These are phyloP conservation scores for Mychonastes homosphaera DNA, from an alignment of 139 green algal genomes.

Conservation along the genomic window DNA sequence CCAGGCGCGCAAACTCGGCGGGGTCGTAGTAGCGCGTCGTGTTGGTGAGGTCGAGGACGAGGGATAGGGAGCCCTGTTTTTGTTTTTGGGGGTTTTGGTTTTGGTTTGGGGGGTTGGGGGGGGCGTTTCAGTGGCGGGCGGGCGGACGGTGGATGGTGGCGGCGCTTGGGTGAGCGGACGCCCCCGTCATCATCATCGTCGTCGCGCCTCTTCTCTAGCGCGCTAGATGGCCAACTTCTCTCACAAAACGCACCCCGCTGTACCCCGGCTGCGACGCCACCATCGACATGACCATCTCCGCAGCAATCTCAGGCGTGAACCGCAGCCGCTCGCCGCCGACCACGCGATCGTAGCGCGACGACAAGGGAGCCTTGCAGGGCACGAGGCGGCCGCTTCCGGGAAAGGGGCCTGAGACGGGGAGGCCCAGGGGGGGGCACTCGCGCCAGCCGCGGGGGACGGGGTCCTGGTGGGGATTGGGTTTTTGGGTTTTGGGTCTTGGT, in stretches of 20 bases:
- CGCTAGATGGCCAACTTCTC: background rate
- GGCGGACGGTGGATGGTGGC: background rate
- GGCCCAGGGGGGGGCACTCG: slow-evolving; percentile 12
- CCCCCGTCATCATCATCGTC: background rate
- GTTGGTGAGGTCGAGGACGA: slow-evolving; percentile 93
- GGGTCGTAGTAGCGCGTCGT: slow-evolving; percentile 78
- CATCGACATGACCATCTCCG: no score
- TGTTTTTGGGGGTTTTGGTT: no score
- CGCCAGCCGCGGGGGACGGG: slow-evolving; percentile 17
- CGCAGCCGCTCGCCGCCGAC: background rate
- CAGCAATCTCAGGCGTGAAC: no score
- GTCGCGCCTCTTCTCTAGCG: background rate
- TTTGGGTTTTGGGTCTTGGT: no score
- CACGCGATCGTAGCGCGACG: background rate
- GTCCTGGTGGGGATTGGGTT: no score
- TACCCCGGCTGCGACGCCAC: no score
- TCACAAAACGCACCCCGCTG: background rate
- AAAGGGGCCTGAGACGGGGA: slow-evolving; percentile 15
- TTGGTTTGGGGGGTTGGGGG: no score
- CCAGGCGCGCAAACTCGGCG: slow-evolving; percentile 20
- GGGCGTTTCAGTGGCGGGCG: background rate
- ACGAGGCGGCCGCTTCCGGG: background rate
- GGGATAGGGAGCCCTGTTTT: no score
- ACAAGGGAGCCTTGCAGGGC: background rate
- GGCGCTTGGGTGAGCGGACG: background rate